These are phyloP conservation scores for Globisporangium alternatum DNA, from an alignment of 352 stramenopile species.

Conservation along the genomic window DNA sequence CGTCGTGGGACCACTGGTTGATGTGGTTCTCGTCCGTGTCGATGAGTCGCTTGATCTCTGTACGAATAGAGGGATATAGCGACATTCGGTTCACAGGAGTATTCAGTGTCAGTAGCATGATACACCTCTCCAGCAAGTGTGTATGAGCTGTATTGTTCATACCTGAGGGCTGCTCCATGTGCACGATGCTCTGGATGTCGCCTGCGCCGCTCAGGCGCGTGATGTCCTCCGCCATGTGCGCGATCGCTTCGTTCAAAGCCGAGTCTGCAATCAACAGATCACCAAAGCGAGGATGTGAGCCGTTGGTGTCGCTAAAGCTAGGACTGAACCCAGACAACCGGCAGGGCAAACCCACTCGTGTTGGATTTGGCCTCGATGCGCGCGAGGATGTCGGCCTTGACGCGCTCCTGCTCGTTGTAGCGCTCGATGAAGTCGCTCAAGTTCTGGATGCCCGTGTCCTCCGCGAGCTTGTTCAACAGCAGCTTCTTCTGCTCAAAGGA, in stretches of 20 bases:
- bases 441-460: constrained; percentile 46
- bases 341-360: constrained; percentile 27
- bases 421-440: constrained; percentile 59
- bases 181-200: constrained; percentile 33
- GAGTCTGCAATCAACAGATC: constrained; percentile 27
- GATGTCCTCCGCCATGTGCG: constrained; percentile 55
- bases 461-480: constrained; percentile 54
- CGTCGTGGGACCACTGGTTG: constrained; percentile 41
- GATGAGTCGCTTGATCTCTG: constrained; percentile 52
- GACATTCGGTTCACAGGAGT: background rate
- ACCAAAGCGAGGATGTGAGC: too few relatives aligned
- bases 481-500: constrained; percentile 72
- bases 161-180: constrained; percentile 48
- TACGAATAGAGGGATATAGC: background rate
- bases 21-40: constrained; percentile 48
- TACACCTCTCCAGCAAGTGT: too few relatives aligned
- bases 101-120: background rate
- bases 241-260: constrained; percentile 40
- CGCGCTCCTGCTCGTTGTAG: constrained; percentile 60
- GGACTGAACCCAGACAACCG: background rate
- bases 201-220: constrained; percentile 41
- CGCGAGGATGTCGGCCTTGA: constrained; percentile 46
- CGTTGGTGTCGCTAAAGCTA: background rate
- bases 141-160: background rate
- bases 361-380: constrained; percentile 52